Percentiles rank a stretch among this genome's conserved stretches.
phyloP scores from a whole-genome alignment of 208 protist species.

The Leishmania gerbilli region DNA sequence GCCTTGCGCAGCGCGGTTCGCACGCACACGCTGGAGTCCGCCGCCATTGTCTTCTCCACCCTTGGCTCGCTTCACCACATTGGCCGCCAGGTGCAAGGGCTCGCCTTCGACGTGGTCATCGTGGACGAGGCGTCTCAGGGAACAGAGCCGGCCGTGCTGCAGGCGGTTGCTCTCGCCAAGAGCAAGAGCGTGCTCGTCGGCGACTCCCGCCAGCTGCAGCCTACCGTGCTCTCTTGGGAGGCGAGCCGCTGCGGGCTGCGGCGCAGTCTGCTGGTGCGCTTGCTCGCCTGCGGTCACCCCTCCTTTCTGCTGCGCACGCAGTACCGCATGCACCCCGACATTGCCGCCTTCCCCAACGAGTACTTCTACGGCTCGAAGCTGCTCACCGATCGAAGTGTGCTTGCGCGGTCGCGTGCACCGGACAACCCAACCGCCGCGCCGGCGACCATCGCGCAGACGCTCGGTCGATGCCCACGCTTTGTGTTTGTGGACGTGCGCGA shows the following conservation, averaged over 20 bases:
- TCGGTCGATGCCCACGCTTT: conserved; percentile 46
- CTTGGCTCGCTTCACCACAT: conserved; percentile 83
- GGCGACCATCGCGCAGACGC: conserved; percentile 21
- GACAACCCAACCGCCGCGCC: background rate
- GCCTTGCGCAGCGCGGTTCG: conserved; percentile 4
- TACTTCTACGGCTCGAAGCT: conserved; percentile 82
- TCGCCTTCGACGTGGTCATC: conserved; percentile 82
- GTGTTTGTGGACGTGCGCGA: conserved; percentile 71
- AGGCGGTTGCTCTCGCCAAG: conserved; percentile 63
- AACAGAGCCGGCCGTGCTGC: conserved; percentile 85
- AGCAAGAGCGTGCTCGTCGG: conserved; percentile 80
- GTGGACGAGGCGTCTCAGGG: conserved; percentile 94
- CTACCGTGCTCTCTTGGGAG: conserved; percentile 74
- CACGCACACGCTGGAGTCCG: conserved; percentile 39
- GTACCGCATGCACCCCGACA: conserved; percentile 92
- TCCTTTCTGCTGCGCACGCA: conserved; percentile 81
- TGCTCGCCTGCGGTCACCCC: conserved; percentile 60
- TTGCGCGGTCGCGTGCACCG: conserved; percentile 9
- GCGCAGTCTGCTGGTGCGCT: conserved; percentile 74
- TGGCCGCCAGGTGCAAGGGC: conserved; percentile 27
- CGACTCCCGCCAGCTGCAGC: conserved; percentile 91
- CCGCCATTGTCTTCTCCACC: conserved; percentile 70
- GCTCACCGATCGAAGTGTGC: conserved; percentile 46
- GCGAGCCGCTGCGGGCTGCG: conserved; percentile 60
- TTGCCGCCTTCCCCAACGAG: conserved; percentile 82